phyloP scores from a whole-genome alignment of 1,284 basidiomycete species.

The Microbotryum saponariae region DNA sequence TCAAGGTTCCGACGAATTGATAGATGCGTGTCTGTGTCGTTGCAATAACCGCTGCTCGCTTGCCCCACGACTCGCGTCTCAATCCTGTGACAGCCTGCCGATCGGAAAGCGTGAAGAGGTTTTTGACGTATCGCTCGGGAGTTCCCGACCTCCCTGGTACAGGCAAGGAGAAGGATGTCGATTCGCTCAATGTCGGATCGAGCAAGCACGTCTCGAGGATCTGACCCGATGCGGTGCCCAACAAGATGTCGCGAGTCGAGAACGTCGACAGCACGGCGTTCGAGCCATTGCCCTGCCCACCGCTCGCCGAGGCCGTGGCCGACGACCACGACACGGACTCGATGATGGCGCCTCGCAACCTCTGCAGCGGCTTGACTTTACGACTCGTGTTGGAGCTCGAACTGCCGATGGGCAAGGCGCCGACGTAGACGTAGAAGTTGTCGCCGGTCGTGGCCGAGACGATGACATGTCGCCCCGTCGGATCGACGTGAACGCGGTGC shows the following conservation, averaged over 20 bases:
- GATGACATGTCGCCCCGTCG: slow-evolving; percentile 80
- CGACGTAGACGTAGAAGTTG: slow-evolving; percentile 81
- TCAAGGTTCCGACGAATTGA: slow-evolving; percentile 66
- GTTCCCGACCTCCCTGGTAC: slow-evolving; percentile 39
- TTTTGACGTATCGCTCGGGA: slow-evolving; percentile 57
- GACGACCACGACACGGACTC: slow-evolving; percentile 92
- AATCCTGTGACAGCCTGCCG: slow-evolving; percentile 71
- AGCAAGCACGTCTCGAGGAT: slow-evolving; percentile 71
- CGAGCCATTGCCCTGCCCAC: slow-evolving; percentile 12
- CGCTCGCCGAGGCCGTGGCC: slow-evolving; percentile 42
- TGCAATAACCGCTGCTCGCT: slow-evolving; percentile 58
- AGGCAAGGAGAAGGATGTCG: slow-evolving; percentile 42
- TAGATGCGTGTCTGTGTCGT: slow-evolving; percentile 86
- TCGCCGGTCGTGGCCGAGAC: slow-evolving; percentile 80
- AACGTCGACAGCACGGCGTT: slow-evolving; percentile 49
- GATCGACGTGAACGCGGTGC: slow-evolving; percentile 78
- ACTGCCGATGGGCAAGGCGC: slow-evolving; percentile 45
- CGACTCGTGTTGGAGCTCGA: slow-evolving; percentile 40
- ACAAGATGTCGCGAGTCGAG: slow-evolving; percentile 76
- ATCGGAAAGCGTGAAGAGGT: slow-evolving; percentile 71
- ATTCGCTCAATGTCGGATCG: slow-evolving; percentile 66
- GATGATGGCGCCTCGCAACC: slow-evolving; percentile 71
- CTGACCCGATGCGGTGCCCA: slow-evolving; percentile 74
- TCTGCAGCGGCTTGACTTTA: slow-evolving; percentile 67
- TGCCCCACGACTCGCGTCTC: slow-evolving; percentile 58